A percentile compares a stretch with the other conserved stretches of the same genome.
phyloP scores from a whole-genome alignment of 2,329 filamentous ascomycete genomes.

The Trichoderma sp. region DNA sequence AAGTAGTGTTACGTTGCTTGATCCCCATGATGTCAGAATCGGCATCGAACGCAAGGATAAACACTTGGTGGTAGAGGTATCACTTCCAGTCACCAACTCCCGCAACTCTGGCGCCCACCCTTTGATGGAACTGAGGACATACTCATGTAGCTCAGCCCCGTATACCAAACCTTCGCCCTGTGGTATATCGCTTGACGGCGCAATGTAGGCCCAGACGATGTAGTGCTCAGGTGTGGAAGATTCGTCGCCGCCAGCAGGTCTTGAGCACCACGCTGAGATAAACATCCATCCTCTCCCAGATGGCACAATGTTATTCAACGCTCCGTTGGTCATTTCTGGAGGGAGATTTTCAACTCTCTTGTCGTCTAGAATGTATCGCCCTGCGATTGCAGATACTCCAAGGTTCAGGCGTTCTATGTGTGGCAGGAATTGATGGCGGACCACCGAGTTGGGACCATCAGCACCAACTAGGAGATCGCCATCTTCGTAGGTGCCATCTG shows the following conservation, averaged over 20 bases:
- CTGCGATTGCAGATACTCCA: not conserved
- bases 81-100: not conserved
- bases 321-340: not conserved
- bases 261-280: not conserved
- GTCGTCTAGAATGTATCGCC: not conserved
- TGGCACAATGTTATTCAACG: not conserved
- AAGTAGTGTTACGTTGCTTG: not conserved
- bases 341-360: not conserved
- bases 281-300: slow-evolving; percentile 1
- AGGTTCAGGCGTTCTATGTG: not conserved
- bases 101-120: not conserved
- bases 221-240: not conserved
- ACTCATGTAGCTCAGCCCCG: not conserved
- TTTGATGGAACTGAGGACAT: not conserved
- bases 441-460: not conserved
- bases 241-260: not conserved
- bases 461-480: not conserved
- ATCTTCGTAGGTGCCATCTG: not conserved
- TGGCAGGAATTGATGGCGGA: not conserved
- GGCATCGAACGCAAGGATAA: not conserved
- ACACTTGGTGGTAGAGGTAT: not conserved
- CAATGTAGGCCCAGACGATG: not conserved
- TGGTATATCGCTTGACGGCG: not conserved
- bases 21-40: not conserved
- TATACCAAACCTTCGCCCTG: not conserved